Evolutionary conservation across 2,329 filamentous ascomycete species (phyloP).

Genomic region (Stagonosporopsis chrysanthemi): DNA sequence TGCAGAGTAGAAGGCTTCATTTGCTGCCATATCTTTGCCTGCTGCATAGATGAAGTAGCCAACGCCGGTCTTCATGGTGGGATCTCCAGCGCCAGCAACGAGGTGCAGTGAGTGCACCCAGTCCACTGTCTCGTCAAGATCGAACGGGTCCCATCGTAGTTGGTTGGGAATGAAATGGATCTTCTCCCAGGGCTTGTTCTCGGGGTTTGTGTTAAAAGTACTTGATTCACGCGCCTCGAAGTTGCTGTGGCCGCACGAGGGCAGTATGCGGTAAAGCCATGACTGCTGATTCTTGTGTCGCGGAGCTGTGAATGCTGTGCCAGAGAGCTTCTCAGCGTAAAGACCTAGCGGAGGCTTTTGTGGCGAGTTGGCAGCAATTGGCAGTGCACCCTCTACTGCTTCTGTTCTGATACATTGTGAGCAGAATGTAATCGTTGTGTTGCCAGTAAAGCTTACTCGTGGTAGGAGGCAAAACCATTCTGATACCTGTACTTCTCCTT

Average conservation of each 20-base stretch:
- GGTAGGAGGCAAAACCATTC: slow-evolving; percentile 78
- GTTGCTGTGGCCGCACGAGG: slow-evolving; percentile 65
- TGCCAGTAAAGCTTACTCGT: slow-evolving; percentile 67
- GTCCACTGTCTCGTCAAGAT: slow-evolving; percentile 72
- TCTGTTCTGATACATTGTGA: slow-evolving; percentile 66
- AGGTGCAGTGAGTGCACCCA: slow-evolving; percentile 75
- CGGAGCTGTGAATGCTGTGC: slow-evolving; percentile 66
- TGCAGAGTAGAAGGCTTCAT: slow-evolving; percentile 81
- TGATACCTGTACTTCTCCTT: slow-evolving; percentile 78
- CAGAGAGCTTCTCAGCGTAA: slow-evolving; percentile 76
- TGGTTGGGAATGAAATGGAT: slow-evolving; percentile 82
- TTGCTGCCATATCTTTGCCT: slow-evolving; percentile 77
- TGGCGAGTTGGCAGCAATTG: slow-evolving; percentile 79
- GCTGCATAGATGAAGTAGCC: slow-evolving; percentile 84
- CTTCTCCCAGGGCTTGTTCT: slow-evolving; percentile 60
- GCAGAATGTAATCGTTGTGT: not conserved
- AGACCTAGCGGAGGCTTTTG: slow-evolving; percentile 81
- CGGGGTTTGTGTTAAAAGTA: slow-evolving; percentile 60
- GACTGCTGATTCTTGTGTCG: slow-evolving; percentile 64
- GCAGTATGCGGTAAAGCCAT: slow-evolving; percentile 66
- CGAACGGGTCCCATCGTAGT: slow-evolving; percentile 80
- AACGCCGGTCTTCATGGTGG: slow-evolving; percentile 77
- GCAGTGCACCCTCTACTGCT: slow-evolving; percentile 76
- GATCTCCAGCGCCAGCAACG: slow-evolving; percentile 80
- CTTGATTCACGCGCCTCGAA: slow-evolving; percentile 59